A percentile compares a stretch with the other conserved stretches of the same genome.
These are phyloP conservation scores for Vanrija sp. DNA, from an alignment of 1,284 basidiomycete genomes.

Conservation along the genomic window DNA sequence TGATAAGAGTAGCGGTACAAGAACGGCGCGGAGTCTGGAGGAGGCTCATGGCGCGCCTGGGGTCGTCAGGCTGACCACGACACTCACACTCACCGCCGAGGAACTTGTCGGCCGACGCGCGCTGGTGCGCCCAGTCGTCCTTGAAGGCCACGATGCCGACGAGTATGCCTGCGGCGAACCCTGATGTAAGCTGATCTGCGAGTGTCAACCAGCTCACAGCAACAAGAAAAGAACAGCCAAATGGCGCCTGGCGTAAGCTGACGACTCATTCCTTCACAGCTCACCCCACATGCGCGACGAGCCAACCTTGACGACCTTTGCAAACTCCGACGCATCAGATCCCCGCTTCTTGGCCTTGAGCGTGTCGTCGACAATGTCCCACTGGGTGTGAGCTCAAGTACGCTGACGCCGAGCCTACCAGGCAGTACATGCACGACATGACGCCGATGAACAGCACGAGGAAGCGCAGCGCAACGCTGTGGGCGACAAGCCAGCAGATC, in stretches of 20 bases:
- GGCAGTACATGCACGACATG: constrained; percentile 78
- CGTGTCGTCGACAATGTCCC: constrained; percentile 89
- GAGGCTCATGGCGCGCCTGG: too few relatives aligned
- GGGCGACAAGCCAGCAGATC: constrained; percentile 79
- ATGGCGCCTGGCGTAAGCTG: constrained; percentile 61
- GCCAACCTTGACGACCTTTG: constrained; percentile 69
- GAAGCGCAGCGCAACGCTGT: constrained; percentile 55
- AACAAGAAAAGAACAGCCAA: constrained; percentile 77
- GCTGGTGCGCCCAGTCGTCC: constrained; percentile 49
- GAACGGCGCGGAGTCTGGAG: too few relatives aligned
- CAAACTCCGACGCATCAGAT: constrained; percentile 87
- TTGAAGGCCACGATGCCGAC: constrained; percentile 85
- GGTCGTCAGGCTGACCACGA: too few relatives aligned
- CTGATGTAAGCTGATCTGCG: constrained; percentile 17
- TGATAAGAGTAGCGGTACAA: too few relatives aligned
- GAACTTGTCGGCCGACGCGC: constrained; percentile 35
- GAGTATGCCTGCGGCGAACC: constrained; percentile 76
- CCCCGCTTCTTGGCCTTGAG: constrained; percentile 84
- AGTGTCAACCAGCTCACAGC: constrained; percentile 49
- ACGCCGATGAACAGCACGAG: constrained; percentile 91
- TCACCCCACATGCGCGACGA: constrained; percentile 52
- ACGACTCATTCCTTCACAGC: not conserved
- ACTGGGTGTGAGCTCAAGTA: constrained; percentile 54
- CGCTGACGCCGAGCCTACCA: constrained; percentile 20
- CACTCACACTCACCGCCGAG: constrained; percentile 27